A percentile compares a stretch with the other conserved stretches of the same genome.
Conservation (phyloP, 768 basidiomycete genomes). For the Leucocoprinus birnbaumii region DNA sequence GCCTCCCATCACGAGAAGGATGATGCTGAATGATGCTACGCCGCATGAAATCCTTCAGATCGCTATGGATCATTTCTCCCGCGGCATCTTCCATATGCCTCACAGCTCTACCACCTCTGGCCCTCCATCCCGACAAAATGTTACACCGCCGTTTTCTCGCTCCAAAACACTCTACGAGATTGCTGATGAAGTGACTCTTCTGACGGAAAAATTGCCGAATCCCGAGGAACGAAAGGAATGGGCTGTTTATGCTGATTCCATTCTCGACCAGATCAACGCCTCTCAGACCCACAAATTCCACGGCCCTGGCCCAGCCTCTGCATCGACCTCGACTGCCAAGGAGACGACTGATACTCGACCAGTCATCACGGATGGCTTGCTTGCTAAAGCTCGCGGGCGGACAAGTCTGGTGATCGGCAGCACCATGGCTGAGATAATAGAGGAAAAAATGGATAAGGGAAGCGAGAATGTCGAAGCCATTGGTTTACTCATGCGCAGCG, state of each 20-base stretch:
- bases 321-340: not conserved
- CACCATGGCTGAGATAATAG: conserved; percentile 52
- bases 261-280: conserved; percentile 64
- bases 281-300: not conserved
- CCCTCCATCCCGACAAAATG: not conserved
- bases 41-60: conserved; percentile 22
- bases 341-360: not conserved
- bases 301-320: not conserved
- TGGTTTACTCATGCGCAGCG: conserved; percentile 34
- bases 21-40: conserved; percentile 10
- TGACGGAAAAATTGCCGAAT: conserved; percentile 52
- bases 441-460: conserved; percentile 47
- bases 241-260: conserved; percentile 59
- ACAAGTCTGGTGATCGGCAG: conserved; percentile 57
- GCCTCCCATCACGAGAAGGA: conserved; percentile 16
- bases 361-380: conserved; percentile 12
- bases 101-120: conserved; percentile 28
- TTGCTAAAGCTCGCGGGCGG: conserved; percentile 46
- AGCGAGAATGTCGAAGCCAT: conserved; percentile 21
- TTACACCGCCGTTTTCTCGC: conserved; percentile 15
- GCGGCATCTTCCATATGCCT: conserved; percentile 73
- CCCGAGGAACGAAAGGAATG: conserved; percentile 48
- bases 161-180: conserved; percentile 42
- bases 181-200: conserved; percentile 55
- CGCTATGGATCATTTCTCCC: conserved; percentile 67